A percentile compares a stretch with the other conserved stretches of the same genome.
Evolutionary conservation across 225 moss, liverwort and hornwort genomes (phyloP).

Genomic region (Bryum argenteum): DNA sequence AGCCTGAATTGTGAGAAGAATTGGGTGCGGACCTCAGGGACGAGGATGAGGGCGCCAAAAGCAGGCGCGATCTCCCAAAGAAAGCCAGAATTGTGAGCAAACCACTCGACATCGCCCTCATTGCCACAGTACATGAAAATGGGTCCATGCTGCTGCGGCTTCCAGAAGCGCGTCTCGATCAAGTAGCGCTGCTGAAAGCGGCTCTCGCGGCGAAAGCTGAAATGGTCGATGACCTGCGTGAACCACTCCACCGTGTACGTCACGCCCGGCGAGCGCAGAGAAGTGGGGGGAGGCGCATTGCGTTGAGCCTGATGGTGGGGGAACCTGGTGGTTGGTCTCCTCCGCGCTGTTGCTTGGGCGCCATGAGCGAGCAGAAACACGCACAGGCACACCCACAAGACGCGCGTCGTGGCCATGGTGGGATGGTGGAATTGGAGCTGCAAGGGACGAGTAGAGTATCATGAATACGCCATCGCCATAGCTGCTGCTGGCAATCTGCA

Average conservation of each 20-base stretch:
- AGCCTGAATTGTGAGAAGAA: not conserved
- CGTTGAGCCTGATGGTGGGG: slow-evolving; percentile 10
- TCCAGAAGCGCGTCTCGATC: slow-evolving; percentile 68
- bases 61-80: slow-evolving; percentile 89
- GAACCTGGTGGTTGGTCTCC: slow-evolving; percentile 28
- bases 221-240: slow-evolving; percentile 89
- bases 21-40: slow-evolving; percentile 62
- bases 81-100: slow-evolving; percentile 83
- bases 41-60: slow-evolving; percentile 78
- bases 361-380: slow-evolving; percentile 9
- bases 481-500: too few species aligned
- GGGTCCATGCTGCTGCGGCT: slow-evolving; percentile 47
- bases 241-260: slow-evolving; percentile 59
- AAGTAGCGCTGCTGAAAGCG: slow-evolving; percentile 81
- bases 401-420: slow-evolving; percentile 12
- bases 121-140: slow-evolving; percentile 97
- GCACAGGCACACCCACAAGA: slow-evolving; percentile 19
- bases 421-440: not conserved
- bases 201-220: slow-evolving; percentile 67
- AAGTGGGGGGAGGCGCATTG: not conserved
- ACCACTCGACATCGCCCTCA: slow-evolving; percentile 99
- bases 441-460: not conserved
- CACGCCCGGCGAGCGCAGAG: slow-evolving; percentile 20
- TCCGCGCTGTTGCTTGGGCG: slow-evolving; percentile 1
- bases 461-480: too few species aligned